A percentile compares a stretch with the other conserved stretches of the same genome.
Evolutionary conservation across 208 protist species (phyloP).

Genomic region (Endotrypanum monterogeii): DNA sequence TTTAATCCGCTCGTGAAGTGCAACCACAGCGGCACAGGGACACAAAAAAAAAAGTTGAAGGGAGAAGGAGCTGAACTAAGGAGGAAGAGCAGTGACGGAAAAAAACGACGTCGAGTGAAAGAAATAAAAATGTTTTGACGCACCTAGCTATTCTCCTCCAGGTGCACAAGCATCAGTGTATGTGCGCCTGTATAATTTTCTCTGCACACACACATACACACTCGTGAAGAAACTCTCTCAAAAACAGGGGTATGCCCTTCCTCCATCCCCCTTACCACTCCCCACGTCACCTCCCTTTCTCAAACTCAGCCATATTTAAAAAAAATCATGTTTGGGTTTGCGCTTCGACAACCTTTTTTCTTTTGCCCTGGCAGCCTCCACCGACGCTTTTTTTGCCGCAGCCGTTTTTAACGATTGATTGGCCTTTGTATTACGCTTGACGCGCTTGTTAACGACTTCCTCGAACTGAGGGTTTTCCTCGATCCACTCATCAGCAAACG

Average conservation of each 20-base stretch:
- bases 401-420: constrained; percentile 75
- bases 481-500: constrained; percentile 91
- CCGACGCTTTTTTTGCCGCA: constrained; percentile 54
- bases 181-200: too few species aligned
- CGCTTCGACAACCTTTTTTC: constrained; percentile 58
- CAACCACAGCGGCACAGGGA: not conserved
- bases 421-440: constrained; percentile 81
- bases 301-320: constrained; percentile 14
- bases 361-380: constrained; percentile 58
- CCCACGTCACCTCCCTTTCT: not conserved
- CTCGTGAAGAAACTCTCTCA: not conserved
- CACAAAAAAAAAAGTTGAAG: not conserved
- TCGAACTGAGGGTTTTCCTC: constrained; percentile 84
- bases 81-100: not conserved
- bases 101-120: too few species aligned
- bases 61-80: not conserved
- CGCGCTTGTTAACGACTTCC: constrained; percentile 59
- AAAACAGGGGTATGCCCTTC: not conserved
- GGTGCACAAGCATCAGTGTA: too few species aligned
- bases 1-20: not conserved
- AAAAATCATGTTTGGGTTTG: constrained; percentile 34
- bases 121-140: too few species aligned
- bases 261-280: not conserved
- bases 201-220: not conserved
- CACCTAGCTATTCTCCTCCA: too few species aligned